Conservation (phyloP, 345 rosid species). For the Melaleuca quinquenervia region DNA sequence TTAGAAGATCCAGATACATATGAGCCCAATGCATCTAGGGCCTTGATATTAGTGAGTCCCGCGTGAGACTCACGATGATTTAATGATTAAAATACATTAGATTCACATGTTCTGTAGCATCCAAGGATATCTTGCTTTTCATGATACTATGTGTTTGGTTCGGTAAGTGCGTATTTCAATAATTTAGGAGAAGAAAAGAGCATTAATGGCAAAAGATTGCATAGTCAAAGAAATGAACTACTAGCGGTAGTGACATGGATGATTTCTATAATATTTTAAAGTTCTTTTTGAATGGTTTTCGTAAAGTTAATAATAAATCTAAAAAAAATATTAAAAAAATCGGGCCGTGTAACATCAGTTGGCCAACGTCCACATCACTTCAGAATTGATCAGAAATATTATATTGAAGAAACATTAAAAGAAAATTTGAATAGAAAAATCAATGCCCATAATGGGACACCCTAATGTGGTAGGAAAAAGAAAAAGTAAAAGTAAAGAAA, state of each 20-base stretch:
- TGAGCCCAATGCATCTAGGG: neutral
- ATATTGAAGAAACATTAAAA: too few species aligned
- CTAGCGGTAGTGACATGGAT: rapidly evolving
- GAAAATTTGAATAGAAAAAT: neutral
- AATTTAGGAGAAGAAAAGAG: neutral
- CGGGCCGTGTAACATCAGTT: rapidly evolving
- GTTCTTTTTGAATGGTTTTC: too few species aligned
- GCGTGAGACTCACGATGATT: neutral
- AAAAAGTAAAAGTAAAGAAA: too few species aligned
- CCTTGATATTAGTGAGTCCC: rapidly evolving
- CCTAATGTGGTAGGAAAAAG: too few species aligned
- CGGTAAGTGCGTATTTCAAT: neutral
- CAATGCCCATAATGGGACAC: too few species aligned
- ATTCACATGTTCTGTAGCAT: neutral
- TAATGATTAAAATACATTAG: rapidly evolving
- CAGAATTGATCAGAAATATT: too few species aligned
- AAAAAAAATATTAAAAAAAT: neutral
- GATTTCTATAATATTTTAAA: neutral
- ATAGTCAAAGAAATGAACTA: neutral
- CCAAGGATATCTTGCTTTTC: neutral
- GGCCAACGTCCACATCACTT: too few species aligned
- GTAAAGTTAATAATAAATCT: neutral
- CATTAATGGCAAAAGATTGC: neutral
- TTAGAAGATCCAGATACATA: neutral
- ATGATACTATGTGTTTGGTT: neutral